Conservation (phyloP, 768 basidiomycete genomes). For the Megacollybia marginata region DNA sequence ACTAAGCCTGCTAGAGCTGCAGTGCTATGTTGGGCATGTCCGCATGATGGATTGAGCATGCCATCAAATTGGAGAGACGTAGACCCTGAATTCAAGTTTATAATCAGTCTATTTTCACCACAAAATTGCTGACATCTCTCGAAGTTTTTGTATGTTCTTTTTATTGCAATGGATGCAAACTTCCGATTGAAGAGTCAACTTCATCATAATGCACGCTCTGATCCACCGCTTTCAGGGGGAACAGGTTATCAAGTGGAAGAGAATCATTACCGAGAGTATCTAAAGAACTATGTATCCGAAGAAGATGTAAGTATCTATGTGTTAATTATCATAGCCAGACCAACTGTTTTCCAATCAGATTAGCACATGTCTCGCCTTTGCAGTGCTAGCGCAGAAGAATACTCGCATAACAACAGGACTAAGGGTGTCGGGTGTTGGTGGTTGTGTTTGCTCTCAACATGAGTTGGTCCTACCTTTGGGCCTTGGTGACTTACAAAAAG, state of each 20-base stretch:
- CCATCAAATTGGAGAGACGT: constrained; percentile 4
- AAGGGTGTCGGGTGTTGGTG: neutral
- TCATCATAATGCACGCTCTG: neutral
- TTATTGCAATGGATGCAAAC: neutral
- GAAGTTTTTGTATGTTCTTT: constrained; percentile 2
- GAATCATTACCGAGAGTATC: constrained; percentile 4
- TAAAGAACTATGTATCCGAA: constrained; percentile 3
- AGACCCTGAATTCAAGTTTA: neutral
- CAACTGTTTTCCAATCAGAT: constrained; percentile 6
- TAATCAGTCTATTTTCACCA: neutral
- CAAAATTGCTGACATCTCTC: neutral
- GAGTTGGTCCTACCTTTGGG: constrained; percentile 9
- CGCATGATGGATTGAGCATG: constrained; percentile 3
- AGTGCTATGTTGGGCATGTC: constrained; percentile 1
- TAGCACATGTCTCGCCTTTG: constrained; percentile 10
- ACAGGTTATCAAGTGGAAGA: constrained; percentile 5
- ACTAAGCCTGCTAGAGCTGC: constrained; percentile 1
- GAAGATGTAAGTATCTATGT: constrained; percentile 5
- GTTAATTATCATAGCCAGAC: no score
- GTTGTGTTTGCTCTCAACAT: constrained; percentile 10
- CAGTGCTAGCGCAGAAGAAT: constrained; percentile 10
- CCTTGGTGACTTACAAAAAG: constrained; percentile 15
- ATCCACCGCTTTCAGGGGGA: neutral
- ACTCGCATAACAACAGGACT: constrained; percentile 5
- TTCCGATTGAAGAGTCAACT: constrained; percentile 1